Conservation (phyloP, 2,329 filamentous ascomycete species). For the Tothia fuscella region DNA sequence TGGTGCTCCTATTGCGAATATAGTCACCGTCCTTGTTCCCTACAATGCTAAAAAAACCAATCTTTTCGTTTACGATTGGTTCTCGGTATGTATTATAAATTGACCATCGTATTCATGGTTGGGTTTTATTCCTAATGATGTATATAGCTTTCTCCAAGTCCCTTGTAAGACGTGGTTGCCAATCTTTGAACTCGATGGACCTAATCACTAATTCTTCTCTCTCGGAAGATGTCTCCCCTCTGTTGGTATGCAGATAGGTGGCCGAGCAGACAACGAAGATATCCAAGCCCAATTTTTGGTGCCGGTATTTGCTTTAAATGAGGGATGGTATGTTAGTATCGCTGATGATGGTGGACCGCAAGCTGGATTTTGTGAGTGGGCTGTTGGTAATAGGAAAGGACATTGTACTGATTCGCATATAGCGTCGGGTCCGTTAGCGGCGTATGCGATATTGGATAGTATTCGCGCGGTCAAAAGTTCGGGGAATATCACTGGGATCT, state of each 20-base stretch:
- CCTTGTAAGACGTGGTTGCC: background rate
- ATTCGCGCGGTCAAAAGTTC: background rate
- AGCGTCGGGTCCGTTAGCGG: background rate
- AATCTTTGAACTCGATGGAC: background rate
- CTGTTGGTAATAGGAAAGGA: background rate
- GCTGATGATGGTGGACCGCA: conserved; percentile 9
- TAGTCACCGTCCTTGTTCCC: conserved; percentile 5
- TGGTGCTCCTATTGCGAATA: conserved; percentile 1
- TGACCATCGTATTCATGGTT: background rate
- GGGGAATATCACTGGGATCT: background rate
- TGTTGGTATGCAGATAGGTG: conserved; percentile 5
- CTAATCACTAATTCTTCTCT: background rate
- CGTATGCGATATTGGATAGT: background rate
- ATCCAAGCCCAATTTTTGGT: conserved; percentile 3
- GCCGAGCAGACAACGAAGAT: conserved; percentile 1
- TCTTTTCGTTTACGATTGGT: conserved; percentile 6
- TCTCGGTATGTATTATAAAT: conserved; percentile 1
- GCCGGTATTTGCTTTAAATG: conserved; percentile 1
- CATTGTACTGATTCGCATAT: background rate
- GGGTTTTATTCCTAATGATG: background rate
- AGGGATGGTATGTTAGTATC: conserved; percentile 7
- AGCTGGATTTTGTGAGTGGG: background rate
- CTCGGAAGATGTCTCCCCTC: conserved; percentile 6
- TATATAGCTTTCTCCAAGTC: background rate
- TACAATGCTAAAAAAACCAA: conserved; percentile 3